Evolutionary conservation across 306 rosid genomes (phyloP), one percentile per base, ranked within the genome.

Genomic region (Cyclanthera cordifolia): DNA sequence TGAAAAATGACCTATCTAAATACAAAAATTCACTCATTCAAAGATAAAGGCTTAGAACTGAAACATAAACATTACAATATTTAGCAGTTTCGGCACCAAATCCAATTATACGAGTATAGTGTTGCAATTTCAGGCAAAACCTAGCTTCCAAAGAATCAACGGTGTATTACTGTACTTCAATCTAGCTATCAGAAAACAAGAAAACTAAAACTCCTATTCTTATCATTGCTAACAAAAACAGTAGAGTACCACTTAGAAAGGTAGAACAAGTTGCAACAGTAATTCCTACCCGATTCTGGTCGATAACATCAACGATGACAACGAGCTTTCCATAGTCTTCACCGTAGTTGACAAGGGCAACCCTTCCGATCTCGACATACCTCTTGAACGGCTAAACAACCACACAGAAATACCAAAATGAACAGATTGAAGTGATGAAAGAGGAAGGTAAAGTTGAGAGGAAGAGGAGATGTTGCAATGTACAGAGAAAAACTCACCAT

Each of bases 331-430:
- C 99, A 21, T 90, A 90, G 48, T 90, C 97, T 15, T 82, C 71
- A 28, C 99, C 99, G 69, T 86, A 90, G 87, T 94, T 94, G 85
- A 94, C 73, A 53, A 90, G 90, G 47, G 88, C 99, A 2, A 94
- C 88, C 80, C 99, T 81, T 23, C 97, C 99, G 82, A 90, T 86
- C 95, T 94, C 99, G 7, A 90, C 85, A 76, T 52, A 90, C 75
- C 99, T 85, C 87, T 90, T 94, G 88, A 90, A 90, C 67, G 99
- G 97, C 95, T 92, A 72, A 15, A 21, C 3, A 68, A 16, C 43
- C 23, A 43, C 28, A 30, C 39, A 15, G 3, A 63, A 64, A 32
- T 8, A 1, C 2, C 0, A 27, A 45, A 7, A 48, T 53, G 20
- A 56, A 24, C 32, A 43, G 30, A 59, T 20, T 24, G 17, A 51